phyloP scores from a whole-genome alignment of 1,284 basidiomycete species.

The Leccinum fuscescens region DNA sequence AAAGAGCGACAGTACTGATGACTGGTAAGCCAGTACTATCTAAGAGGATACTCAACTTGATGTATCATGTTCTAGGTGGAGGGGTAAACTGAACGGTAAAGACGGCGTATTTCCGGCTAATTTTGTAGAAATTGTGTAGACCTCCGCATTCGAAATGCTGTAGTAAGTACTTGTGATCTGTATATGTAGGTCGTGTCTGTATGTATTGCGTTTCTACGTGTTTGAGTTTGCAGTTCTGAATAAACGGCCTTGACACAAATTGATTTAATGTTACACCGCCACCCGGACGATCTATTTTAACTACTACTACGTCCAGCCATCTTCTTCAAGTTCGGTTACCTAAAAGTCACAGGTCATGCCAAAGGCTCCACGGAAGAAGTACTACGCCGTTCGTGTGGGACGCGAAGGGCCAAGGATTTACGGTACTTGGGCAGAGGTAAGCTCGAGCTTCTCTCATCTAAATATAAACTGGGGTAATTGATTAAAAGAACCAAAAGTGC shows the following conservation, averaged over 20 bases:
- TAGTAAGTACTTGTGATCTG: neutral
- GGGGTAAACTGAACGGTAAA: slow-evolving; percentile 47
- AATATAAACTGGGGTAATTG: neutral
- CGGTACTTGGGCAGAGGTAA: slow-evolving; percentile 53
- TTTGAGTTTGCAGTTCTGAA: no score
- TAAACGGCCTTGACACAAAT: no score
- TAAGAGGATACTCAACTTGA: slow-evolving; percentile 3
- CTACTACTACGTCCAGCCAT: neutral
- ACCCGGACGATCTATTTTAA: neutral
- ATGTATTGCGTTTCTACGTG: neutral
- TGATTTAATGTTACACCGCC: no score
- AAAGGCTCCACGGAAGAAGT: slow-evolving; percentile 42
- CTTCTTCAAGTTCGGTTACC: neutral
- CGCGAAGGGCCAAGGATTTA: slow-evolving; percentile 54
- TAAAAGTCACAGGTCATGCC: slow-evolving; percentile 25
- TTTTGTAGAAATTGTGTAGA: slow-evolving; percentile 56
- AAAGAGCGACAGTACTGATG: slow-evolving; percentile 73
- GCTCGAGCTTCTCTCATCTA: slow-evolving; percentile 5
- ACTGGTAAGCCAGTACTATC: slow-evolving; percentile 55
- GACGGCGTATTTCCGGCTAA: slow-evolving; percentile 64
- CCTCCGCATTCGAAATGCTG: neutral
- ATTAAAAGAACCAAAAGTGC: slow-evolving; percentile 35
- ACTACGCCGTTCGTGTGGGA: slow-evolving; percentile 56
- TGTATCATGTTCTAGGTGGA: slow-evolving; percentile 58
- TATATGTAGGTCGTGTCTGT: neutral